A percentile compares a stretch with the other conserved stretches of the same genome.
Conservation (phyloP, 352 stramenopile genomes). For the Phytophthora quininea region DNA sequence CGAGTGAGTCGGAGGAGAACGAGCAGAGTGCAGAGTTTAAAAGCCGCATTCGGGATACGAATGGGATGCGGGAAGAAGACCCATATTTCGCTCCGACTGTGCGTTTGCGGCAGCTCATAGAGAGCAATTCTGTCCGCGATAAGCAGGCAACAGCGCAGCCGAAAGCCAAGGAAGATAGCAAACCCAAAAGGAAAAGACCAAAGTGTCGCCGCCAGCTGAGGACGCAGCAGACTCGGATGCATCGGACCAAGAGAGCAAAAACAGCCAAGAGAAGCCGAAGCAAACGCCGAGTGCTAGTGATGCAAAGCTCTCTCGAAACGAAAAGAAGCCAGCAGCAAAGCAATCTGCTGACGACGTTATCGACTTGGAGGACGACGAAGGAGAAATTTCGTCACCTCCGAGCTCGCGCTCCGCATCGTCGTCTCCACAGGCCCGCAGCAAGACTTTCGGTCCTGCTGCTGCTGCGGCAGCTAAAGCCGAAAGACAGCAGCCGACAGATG, state of each 20-base stretch:
- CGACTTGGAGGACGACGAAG: conserved; percentile 14
- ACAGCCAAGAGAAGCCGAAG: conserved; percentile 15
- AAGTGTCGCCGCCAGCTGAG: conserved; percentile 1
- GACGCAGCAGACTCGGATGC: not conserved
- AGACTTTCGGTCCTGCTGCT: conserved; percentile 6
- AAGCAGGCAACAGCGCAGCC: conserved; percentile 1
- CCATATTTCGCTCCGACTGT: conserved; percentile 46
- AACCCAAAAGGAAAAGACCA: not conserved
- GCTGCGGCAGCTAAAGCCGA: conserved; percentile 19
- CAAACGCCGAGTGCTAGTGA: too few relatives aligned
- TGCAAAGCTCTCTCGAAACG: too few relatives aligned
- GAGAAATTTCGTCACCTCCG: not conserved
- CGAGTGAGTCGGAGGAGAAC: conserved; percentile 5
- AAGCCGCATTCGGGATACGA: conserved; percentile 66
- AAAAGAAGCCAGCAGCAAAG: conserved; percentile 7
- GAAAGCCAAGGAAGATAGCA: not conserved
- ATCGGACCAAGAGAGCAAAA: conserved; percentile 5
- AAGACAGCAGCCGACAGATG: conserved; percentile 28
- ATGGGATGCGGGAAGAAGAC: conserved; percentile 70
- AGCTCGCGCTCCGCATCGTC: not conserved
- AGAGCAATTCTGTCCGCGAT: conserved; percentile 37
- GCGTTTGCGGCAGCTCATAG: conserved; percentile 47
- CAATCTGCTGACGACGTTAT: conserved; percentile 11
- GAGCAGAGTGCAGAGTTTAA: conserved; percentile 32
- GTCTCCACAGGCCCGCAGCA: conserved; percentile 5